phyloP scores from a whole-genome alignment of 257 asterid species.

The Coffea eugenioides region DNA sequence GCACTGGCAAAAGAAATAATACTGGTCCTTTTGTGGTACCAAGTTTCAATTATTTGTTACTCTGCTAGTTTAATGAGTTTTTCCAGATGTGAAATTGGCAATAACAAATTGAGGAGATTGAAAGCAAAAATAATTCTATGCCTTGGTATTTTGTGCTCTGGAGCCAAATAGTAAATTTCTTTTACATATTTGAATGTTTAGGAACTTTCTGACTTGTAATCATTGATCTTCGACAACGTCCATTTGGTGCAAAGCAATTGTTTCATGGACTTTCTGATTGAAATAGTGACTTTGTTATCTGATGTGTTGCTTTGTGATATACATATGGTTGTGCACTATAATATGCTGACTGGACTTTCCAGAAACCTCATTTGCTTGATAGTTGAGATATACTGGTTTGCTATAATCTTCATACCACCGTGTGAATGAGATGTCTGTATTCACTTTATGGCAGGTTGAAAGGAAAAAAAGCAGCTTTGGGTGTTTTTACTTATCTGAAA shows the following conservation, averaged over 20 bases:
- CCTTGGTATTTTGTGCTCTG: not conserved
- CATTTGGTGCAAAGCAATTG: too few species aligned
- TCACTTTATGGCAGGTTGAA: conserved; percentile 59
- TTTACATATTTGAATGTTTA: not conserved
- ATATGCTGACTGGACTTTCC: not conserved
- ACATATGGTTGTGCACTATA: not conserved
- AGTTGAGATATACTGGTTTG: not conserved
- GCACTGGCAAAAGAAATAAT: not conserved
- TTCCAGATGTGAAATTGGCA: not conserved
- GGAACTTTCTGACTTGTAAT: not conserved
- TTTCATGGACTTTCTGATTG: not conserved
- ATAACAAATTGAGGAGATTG: conserved; percentile 4
- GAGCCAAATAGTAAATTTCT: not conserved
- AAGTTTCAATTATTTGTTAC: not conserved
- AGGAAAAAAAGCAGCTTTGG: conserved; percentile 57
- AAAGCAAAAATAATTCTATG: not conserved
- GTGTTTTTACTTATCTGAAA: conserved; percentile 85
- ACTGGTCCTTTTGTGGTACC: not conserved
- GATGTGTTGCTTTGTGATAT: not conserved
- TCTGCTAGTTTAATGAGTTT: not conserved
- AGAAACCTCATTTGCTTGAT: not conserved
- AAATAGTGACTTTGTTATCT: not conserved
- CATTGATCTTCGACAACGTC: not conserved
- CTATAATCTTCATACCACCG: not conserved
- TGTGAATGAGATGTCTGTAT: conserved; percentile 2